Evolutionary conservation across 192 early-diverging fungal genomes (phyloP), one percentile per base, ranked within the genome.

Genomic region (Gonapodya prolifera): DNA sequence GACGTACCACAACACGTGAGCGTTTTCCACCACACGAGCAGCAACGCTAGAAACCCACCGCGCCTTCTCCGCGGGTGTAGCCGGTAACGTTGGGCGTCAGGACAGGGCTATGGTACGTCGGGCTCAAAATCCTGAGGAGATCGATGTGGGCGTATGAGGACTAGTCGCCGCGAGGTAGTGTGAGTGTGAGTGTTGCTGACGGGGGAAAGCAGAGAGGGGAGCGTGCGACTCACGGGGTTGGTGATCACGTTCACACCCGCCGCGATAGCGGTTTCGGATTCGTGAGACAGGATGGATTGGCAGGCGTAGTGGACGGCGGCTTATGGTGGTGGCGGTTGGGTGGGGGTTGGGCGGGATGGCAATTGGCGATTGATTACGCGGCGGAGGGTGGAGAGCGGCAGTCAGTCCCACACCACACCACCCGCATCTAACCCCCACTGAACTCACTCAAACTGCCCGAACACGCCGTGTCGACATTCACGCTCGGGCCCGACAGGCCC

Each of bases 81-180:
- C 71, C 71, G 18, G 18, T 32, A 2, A 73, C 71, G 71, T 32
- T 2, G 16, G 71, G 71, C 28, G 71, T 73, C 28, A 73, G 31
- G 71, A 73, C 29, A 29, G 71, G 71, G 71, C 28, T 30, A 29
- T 73, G 71, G 71, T 73, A 73, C 18, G 71, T 30, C 28, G 71
- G 71, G 71, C 28, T 30, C 8, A 73, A 29, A 29, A 73, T 73
- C 8, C 71, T 2, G 71, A 73, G 71, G 71, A 32, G 28, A 29
- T 18, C 18, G 71, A 73, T 73, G 71, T 73, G 71, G 71, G 71
- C 71, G 71, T 73, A 73, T 2, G 71, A 73, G 18, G 71, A 73
- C 71, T 73, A 29, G 28, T 32, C 8, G n/a, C n/a, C n/a, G n/a
- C 8, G 71, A 23, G 45, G 45, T 61, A 23, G 45, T 61, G 45